Conservation (phyloP, 2,329 filamentous ascomycete species). For the Chalara sp. region DNA sequence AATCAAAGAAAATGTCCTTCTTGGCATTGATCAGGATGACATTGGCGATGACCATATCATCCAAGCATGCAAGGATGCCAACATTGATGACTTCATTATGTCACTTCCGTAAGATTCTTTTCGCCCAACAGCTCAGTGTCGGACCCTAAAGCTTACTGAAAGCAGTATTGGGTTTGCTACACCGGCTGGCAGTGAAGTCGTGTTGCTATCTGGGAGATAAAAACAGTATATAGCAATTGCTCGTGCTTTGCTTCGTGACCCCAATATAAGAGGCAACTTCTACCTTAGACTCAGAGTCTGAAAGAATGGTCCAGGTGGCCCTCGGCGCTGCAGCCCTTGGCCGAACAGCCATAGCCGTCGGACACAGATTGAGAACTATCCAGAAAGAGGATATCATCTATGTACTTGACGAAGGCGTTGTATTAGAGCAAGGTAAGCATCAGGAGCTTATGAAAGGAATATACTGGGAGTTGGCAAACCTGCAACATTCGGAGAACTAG, state of each 20-base stretch:
- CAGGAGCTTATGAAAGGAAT: conserved; percentile 41
- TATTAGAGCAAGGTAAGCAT: conserved; percentile 47
- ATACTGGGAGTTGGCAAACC: neutral
- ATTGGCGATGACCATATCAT: conserved; percentile 33
- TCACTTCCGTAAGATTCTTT: conserved; percentile 47
- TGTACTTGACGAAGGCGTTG: conserved; percentile 45
- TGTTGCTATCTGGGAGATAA: conserved; percentile 79
- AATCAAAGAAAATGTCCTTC: conserved; percentile 59
- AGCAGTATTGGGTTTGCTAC: no score
- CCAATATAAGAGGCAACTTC: conserved; percentile 80
- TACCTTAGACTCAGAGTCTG: conserved; percentile 67
- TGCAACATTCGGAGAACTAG: neutral
- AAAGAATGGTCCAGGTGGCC: conserved; percentile 71
- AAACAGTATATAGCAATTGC: conserved; percentile 89
- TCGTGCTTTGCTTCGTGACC: conserved; percentile 76
- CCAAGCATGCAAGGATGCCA: conserved; percentile 39
- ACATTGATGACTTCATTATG: conserved; percentile 43
- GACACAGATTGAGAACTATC: conserved; percentile 67
- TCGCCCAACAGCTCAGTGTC: no score
- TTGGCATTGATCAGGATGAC: conserved; percentile 47
- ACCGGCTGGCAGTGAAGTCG: conserved; percentile 76
- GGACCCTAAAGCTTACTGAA: no score
- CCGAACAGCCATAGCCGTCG: conserved; percentile 69
- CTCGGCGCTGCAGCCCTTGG: conserved; percentile 42
- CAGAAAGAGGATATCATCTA: conserved; percentile 59